Conservation (phyloP, 176 grass and related monocot genomes). For the Otatea glauca region DNA sequence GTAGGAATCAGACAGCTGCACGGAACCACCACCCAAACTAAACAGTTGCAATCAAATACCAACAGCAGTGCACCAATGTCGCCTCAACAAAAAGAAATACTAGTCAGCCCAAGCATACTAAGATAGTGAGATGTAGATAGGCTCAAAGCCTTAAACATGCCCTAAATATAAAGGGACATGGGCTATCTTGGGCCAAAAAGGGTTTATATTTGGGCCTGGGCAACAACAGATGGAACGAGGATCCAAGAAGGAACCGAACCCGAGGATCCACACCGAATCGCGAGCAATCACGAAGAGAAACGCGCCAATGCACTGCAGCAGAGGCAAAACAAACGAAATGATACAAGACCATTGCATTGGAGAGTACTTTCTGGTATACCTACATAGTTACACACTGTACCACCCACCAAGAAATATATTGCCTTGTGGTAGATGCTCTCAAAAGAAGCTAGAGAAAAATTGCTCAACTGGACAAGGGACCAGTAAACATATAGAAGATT, state of each 20-base stretch:
- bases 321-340: conserved; percentile 1
- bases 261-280: background rate
- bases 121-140: background rate
- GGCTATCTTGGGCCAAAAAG: too few species aligned
- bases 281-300: background rate
- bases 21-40: background rate
- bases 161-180: background rate
- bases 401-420: conserved; percentile 27
- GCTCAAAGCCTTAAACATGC: background rate
- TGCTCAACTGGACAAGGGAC: conserved; percentile 45
- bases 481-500: conserved; percentile 23
- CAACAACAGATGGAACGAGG: background rate
- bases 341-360: conserved; percentile 23
- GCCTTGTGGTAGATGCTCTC: conserved; percentile 25
- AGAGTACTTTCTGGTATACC: conserved; percentile 38
- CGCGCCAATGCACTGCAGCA: background rate
- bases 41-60: too few species aligned
- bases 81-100: too few species aligned
- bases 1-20: background rate
- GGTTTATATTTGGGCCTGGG: background rate
- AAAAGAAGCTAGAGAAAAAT: conserved; percentile 16
- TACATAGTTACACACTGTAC: conserved; percentile 47
- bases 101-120: background rate
- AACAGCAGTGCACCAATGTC: background rate
- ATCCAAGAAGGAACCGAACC: background rate